These are phyloP conservation scores for Ascochyta rabiei DNA, from an alignment of 2,329 filamentous ascomycete species.

Conservation along the genomic window DNA sequence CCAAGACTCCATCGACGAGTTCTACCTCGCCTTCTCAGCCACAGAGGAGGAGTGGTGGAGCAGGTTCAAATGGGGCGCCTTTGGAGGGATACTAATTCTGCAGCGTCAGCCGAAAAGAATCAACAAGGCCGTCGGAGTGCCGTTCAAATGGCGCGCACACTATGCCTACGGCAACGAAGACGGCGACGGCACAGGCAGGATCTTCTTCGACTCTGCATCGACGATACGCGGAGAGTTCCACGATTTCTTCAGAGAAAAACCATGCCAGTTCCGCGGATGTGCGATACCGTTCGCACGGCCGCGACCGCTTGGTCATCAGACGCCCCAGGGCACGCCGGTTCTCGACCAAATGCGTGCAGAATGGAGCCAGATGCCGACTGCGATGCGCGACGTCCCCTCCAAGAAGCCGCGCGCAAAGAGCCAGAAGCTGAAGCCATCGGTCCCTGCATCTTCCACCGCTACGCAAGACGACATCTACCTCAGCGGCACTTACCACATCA, in stretches of 20 bases:
- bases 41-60: conserved; percentile 5
- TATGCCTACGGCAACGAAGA: neutral
- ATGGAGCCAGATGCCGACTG: neutral
- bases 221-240: neutral
- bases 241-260: neutral
- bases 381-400: conserved; percentile 5
- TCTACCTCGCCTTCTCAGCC: conserved; percentile 1
- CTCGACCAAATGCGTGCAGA: neutral
- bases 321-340: neutral
- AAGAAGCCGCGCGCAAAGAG: conserved; percentile 2
- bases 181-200: neutral
- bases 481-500: conserved; percentile 55
- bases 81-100: neutral
- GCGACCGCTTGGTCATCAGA: neutral
- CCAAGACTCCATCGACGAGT: neutral
- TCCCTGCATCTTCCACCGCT: neutral
- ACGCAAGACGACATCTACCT: conserved; percentile 27
- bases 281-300: conserved; percentile 8
- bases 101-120: neutral
- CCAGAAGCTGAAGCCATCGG: neutral
- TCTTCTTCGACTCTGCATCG: neutral
- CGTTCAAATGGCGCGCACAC: neutral
- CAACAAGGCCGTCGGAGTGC: neutral
- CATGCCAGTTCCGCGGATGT: neutral
- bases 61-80: neutral